phyloP scores from a whole-genome alignment of 129 eudicot genomes.

The Escallonia herrerae region DNA sequence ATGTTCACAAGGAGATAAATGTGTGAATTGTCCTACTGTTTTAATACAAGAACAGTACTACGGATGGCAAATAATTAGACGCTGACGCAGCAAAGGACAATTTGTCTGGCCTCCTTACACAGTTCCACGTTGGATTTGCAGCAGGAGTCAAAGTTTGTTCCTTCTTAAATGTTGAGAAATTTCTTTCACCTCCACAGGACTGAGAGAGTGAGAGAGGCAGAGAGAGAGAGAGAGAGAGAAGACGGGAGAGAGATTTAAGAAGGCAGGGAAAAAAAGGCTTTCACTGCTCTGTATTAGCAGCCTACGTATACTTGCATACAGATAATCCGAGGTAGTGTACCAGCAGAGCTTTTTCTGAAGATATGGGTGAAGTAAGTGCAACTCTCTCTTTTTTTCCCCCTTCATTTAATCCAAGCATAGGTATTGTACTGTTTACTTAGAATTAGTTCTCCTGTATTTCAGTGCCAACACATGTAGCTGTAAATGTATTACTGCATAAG shows the following conservation, averaged over 20 bases:
- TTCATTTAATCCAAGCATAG: too few relatives aligned
- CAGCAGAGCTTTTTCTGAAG: background rate
- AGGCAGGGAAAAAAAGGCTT: background rate
- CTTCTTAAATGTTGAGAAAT: slow-evolving; percentile 5
- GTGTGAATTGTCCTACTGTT: too few relatives aligned
- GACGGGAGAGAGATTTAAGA: background rate
- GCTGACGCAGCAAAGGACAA: slow-evolving; percentile 9
- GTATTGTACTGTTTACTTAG: too few relatives aligned
- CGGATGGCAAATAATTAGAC: background rate
- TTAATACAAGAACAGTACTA: background rate
- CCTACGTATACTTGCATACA: too few relatives aligned
- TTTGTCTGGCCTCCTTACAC: background rate
- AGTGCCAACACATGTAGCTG: background rate
- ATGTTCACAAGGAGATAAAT: too few relatives aligned
- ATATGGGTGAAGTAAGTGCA: slow-evolving; percentile 26
- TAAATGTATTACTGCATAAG: background rate
- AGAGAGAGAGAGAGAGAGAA: too few relatives aligned
- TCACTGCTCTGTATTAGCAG: background rate
- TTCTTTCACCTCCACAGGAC: background rate
- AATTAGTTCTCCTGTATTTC: too few relatives aligned
- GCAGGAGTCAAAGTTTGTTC: too few relatives aligned
- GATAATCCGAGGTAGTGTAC: background rate
- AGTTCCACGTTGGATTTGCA: slow-evolving; percentile 8
- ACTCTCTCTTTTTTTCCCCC: background rate
- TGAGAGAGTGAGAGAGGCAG: slow-evolving; percentile 10